These are phyloP conservation scores for Salpingoeca rosetta DNA, from an alignment of 78 protist genomes.

Conservation along the genomic window DNA sequence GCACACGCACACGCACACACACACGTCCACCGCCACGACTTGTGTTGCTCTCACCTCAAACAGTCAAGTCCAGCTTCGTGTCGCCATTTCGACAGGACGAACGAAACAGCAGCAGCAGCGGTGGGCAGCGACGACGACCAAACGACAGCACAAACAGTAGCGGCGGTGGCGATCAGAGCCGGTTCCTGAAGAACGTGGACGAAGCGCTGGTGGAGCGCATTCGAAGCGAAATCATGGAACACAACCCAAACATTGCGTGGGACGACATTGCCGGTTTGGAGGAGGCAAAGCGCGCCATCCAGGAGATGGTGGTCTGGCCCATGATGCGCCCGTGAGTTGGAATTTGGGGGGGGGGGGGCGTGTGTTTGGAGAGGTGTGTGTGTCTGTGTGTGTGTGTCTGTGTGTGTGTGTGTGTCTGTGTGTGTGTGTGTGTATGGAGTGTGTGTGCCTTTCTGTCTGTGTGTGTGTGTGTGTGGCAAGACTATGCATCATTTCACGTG, in stretches of 20 bases:
- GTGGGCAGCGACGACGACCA: neutral
- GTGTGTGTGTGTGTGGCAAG: no score
- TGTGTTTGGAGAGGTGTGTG: no score
- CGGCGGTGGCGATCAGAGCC: neutral
- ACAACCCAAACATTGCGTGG: slow-evolving; percentile 18
- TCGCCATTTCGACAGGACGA: neutral
- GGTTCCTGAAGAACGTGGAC: neutral
- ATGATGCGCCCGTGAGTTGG: slow-evolving; percentile 38
- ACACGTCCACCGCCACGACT: no score
- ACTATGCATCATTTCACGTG: no score
- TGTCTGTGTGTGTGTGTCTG: no score
- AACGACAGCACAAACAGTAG: neutral
- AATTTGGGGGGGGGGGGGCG: no score
- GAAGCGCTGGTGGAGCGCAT: neutral
- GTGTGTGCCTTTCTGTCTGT: no score
- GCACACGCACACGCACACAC: no score
- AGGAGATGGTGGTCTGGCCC: slow-evolving; percentile 59
- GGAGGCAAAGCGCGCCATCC: slow-evolving; percentile 35
- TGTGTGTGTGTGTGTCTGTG: no score
- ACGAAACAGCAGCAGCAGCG: neutral
- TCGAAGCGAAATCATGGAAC: slow-evolving; percentile 4
- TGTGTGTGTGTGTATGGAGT: no score
- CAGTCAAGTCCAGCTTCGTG: neutral
- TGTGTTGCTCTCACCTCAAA: no score
- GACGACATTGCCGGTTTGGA: slow-evolving; percentile 62